Percentiles rank a stretch among this genome's conserved stretches.
Evolutionary conservation across 2,329 filamentous ascomycete genomes (phyloP).

Genomic region (Xylaria multiplex): DNA sequence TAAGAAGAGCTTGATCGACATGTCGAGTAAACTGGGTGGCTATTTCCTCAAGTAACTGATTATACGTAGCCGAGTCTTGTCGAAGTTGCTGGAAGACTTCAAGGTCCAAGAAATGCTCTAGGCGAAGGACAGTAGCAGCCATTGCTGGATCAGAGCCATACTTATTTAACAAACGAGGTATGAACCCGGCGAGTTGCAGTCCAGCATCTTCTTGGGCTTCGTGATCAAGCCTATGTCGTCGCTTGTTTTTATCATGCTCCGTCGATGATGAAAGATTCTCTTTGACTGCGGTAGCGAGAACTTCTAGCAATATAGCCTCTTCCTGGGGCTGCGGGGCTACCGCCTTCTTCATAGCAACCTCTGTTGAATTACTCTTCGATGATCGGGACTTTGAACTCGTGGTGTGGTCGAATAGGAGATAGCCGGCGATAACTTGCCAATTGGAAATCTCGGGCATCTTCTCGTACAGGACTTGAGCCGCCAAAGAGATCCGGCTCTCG

Average conservation of each 20-base stretch:
- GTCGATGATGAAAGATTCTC: constrained; percentile 72
- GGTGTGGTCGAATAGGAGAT: constrained; percentile 92
- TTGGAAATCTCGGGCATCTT: constrained; percentile 81
- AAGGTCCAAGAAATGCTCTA: constrained; percentile 87
- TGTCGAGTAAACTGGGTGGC: constrained; percentile 95
- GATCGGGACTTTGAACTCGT: constrained; percentile 65
- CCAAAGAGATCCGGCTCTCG: constrained; percentile 86
- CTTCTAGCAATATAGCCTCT: constrained; percentile 86
- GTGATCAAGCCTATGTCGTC: constrained; percentile 67
- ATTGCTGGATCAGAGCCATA: constrained; percentile 91
- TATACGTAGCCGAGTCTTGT: constrained; percentile 84
- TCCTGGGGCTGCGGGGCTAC: constrained; percentile 80
- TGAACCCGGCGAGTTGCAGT: constrained; percentile 77
- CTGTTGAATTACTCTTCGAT: constrained; percentile 65
- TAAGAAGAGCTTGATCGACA: constrained; percentile 83
- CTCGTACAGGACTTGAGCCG: constrained; percentile 86
- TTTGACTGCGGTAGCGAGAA: constrained; percentile 85
- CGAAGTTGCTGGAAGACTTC: constrained; percentile 89
- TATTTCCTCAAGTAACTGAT: constrained; percentile 86
- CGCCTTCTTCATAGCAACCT: constrained; percentile 73
- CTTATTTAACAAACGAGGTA: constrained; percentile 89
- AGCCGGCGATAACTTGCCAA: constrained; percentile 90
- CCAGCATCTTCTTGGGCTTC: constrained; percentile 83
- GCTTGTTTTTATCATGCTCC: constrained; percentile 71
- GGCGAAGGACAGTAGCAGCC: constrained; percentile 82